Conservation (phyloP, 2,329 filamentous ascomycete species). For the Pestalotiopsis sp. region DNA sequence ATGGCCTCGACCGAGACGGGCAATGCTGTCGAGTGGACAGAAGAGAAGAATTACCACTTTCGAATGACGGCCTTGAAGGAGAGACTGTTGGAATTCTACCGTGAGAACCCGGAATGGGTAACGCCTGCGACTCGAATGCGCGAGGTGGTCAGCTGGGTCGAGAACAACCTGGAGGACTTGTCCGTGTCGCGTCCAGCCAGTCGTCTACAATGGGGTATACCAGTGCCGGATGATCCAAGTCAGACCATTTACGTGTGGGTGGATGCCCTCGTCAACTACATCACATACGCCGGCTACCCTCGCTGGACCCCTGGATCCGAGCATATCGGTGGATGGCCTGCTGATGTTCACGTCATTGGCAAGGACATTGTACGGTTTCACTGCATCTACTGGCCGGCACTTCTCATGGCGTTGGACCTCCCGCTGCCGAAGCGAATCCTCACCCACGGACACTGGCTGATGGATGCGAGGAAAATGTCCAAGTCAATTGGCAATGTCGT, state of each 20-base stretch:
- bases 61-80: conserved; percentile 81
- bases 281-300: conserved; percentile 86
- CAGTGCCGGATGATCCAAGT: conserved; percentile 77
- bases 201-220: conserved; percentile 84
- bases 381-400: conserved; percentile 96
- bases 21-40: conserved; percentile 92
- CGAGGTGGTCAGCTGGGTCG: conserved; percentile 78
- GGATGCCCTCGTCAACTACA: conserved; percentile 92
- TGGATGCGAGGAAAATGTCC: conserved; percentile 92
- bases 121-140: conserved; percentile 72
- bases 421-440: conserved; percentile 79
- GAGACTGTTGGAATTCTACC: conserved; percentile 78
- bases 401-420: conserved; percentile 85
- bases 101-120: conserved; percentile 76
- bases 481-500: conserved; percentile 96
- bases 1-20: conserved; percentile 86
- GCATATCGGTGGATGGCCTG: conserved; percentile 75
- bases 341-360: conserved; percentile 88
- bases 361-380: conserved; percentile 98
- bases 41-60: conserved; percentile 95
- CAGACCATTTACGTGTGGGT: conserved; percentile 99
- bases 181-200: conserved; percentile 83
- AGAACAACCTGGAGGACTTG: conserved; percentile 78
- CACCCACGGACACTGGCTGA: conserved; percentile 93
- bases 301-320: conserved; percentile 68